Evolutionary conservation across 192 early-diverging fungal species (phyloP), one percentile per base, ranked within the genome.

Genomic region (Glomus cerebriforme): DNA sequence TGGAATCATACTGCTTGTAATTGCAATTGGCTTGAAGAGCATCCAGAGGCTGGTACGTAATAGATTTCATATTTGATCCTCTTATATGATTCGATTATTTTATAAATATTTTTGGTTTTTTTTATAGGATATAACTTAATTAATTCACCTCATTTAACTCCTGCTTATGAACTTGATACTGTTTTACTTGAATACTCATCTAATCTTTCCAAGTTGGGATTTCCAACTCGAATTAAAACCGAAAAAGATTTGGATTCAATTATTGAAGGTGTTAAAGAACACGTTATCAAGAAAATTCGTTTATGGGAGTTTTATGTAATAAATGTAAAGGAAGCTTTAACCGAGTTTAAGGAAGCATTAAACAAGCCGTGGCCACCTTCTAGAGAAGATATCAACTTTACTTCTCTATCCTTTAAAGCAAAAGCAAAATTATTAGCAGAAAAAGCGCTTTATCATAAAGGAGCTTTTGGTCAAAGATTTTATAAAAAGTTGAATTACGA

Each of bases 1-100:
- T 99, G 96, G 96, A 99, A 99, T 86, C 98, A 99, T 85, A 99
- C 97, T 26, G 93, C 96, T 29, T 91, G 90, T 84, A 93, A 97
- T 80, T 94, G 95, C n/a, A 84, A 82, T n/a, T 99, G 96, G 94
- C 90, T 99, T 49, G 84, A 90, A 81, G 92, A 97, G 59, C 98
- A 99, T 82, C 98, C 98, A 7, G 98, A 99, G 84, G 94, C 95
- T 78, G 93, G 93, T 93, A 83, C 26, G 39, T 59, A 32, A 62
- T 60, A 59, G 39, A 31, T 27, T 37, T 26, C 27, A 70, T 34
- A 39, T 34, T 59, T 75, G n/a, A 0, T n/a, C 24, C 15, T 27
- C 31, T 5, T 22, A 10, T 17, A 12, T 8, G 17, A 26, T 34
- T 9, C 27, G n/a, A 63, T 54, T 6, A 19, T n/a, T 26, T 9